These are phyloP conservation scores for Erythrophleum fordii DNA, from an alignment of 306 rosid genomes.

Conservation along the genomic window DNA sequence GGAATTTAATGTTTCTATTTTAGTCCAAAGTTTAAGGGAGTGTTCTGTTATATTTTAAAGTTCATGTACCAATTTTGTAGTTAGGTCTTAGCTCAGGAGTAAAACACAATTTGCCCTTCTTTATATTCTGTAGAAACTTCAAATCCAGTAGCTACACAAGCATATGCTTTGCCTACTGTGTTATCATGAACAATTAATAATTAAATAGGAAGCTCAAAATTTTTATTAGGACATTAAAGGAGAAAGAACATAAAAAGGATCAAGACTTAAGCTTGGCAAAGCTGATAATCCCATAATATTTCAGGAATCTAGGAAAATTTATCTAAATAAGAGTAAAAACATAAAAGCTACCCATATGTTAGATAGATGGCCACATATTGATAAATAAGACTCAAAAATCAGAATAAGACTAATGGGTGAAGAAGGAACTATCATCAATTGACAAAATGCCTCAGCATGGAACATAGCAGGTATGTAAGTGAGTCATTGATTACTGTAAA, in stretches of 20 bases:
- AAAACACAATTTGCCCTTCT: not conserved
- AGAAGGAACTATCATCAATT: not conserved
- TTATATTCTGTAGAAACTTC: not conserved
- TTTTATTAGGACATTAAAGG: not conserved
- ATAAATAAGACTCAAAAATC: not conserved
- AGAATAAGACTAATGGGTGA: not conserved
- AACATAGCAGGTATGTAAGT: not conserved
- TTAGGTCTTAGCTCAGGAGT: too few species aligned
- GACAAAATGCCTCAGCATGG: not conserved
- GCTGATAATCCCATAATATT: not conserved
- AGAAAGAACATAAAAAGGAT: not conserved
- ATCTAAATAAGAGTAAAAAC: not conserved
- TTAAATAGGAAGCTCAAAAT: not conserved
- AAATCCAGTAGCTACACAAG: not conserved
- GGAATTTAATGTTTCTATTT: too few species aligned
- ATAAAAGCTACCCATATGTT: not conserved
- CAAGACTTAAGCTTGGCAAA: not conserved
- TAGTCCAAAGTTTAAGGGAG: too few species aligned
- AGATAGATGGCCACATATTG: not conserved
- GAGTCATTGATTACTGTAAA: not conserved
- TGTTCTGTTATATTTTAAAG: too few species aligned
- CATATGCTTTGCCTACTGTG: not conserved
- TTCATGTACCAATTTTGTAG: too few species aligned
- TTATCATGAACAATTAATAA: not conserved
- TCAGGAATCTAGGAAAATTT: not conserved